Percentiles rank a stretch among this genome's conserved stretches.
Conservation (phyloP, 768 basidiomycete species). For the Russula foetens region DNA sequence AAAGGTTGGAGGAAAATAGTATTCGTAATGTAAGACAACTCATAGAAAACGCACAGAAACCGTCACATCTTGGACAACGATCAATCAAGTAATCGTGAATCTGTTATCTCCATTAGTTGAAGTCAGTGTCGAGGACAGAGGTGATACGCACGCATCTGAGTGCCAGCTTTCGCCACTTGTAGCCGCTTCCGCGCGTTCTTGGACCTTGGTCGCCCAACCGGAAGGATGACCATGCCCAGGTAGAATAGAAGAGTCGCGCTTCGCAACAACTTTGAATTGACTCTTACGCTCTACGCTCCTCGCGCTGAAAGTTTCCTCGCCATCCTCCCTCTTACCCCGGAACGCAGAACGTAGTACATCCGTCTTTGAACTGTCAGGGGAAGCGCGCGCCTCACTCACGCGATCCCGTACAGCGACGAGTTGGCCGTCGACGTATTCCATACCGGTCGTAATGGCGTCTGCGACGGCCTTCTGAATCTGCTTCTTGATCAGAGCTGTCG, state of each 20-base stretch:
- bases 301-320: conserved; percentile 29
- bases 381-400: conserved; percentile 44
- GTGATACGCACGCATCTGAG: conserved; percentile 37
- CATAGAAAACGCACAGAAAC: no score
- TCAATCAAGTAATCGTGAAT: background rate
- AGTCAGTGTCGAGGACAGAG: background rate
- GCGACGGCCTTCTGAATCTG: conserved; percentile 54
- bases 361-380: conserved; percentile 28
- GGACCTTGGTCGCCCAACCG: conserved; percentile 61
- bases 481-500: conserved; percentile 75
- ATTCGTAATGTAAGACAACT: no score
- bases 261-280: conserved; percentile 78
- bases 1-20: no score
- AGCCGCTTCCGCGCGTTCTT: conserved; percentile 38
- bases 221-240: conserved; percentile 53
- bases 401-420: conserved; percentile 80
- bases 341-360: conserved; percentile 62
- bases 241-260: conserved; percentile 57
- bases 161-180: conserved; percentile 42
- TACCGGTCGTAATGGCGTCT: conserved; percentile 65
- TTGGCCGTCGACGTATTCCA: conserved; percentile 87
- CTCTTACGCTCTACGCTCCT: conserved; percentile 37
- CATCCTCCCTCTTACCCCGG: conserved; percentile 47
- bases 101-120: background rate
- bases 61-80: no score